Evolutionary conservation across 1,139 yeast species (phyloP), one percentile per base, ranked within the genome.

Genomic region (Waltiozyma sp.): DNA sequence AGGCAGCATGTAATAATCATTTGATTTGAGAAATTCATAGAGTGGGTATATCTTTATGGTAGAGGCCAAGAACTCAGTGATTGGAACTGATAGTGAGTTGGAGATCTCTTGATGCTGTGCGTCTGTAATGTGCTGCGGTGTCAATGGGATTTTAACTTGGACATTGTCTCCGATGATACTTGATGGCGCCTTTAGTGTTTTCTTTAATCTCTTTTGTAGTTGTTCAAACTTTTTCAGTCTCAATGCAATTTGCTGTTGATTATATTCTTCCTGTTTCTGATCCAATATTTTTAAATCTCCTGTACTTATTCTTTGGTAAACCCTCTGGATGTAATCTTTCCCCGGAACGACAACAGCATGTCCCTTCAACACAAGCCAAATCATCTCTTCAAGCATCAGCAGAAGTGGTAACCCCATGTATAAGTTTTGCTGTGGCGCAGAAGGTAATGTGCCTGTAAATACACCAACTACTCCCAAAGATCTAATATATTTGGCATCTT

Each of bases 391-490:
- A 0, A 75, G 62, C 64, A 77, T 73, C 39, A 91, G 66, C 53
- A 78, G 76, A 42, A 89, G 63, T 0, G 98, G 98, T 4, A 89
- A 65, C 1, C 96, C 94, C 42, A 86, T 68, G 56, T 89, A 83
- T 37, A 81, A 69, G 56, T 87, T 89, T 55, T 91, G 98, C 60
- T 91, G 98, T 2, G 97, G 94, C 19, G 89, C 88, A 40, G 77
- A 72, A 0, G 96, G 85, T 35, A 91, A 63, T 0, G 95, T 82
- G 0, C 98, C 98, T 1, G 76, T 66, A 18, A 91, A 66, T 1
- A 82, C 76, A 0, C 98, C 98, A 37, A 80, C 69, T 1, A 91
- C 71, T 37, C 73, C 71, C 38, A 69, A 62, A 19, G 64, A 68
- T 21, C 97, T 67, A 28, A 88, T 65, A 15, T 47, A 47, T 50